Conservation (phyloP, 257 asterid species). For the Fraxinus americana region DNA sequence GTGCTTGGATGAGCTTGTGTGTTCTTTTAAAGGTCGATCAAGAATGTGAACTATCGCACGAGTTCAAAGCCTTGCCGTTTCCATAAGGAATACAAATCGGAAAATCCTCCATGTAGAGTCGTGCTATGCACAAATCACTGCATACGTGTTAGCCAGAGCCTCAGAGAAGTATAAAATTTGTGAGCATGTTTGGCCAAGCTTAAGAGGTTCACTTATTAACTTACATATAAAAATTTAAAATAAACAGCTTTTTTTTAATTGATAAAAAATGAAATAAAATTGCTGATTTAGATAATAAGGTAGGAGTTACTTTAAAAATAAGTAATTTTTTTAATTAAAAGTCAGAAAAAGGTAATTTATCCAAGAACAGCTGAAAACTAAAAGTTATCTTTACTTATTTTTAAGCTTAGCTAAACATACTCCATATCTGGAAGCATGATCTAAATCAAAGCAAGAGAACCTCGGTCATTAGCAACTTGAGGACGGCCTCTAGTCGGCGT, state of each 20-base stretch:
- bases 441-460: constrained; percentile 92
- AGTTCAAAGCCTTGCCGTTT: constrained; percentile 26
- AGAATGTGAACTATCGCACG: constrained; percentile 14
- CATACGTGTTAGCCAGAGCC: constrained; percentile 57
- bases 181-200: neutral
- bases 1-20: neutral
- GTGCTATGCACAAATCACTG: constrained; percentile 74
- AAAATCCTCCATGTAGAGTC: constrained; percentile 38
- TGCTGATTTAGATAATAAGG: neutral
- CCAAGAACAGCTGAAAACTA: neutral
- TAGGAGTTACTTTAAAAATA: neutral
- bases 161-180: constrained; percentile 28
- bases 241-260: neutral
- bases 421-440: constrained; percentile 34
- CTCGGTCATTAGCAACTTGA: constrained; percentile 88
- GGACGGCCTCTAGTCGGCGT: constrained; percentile 99
- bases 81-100: constrained; percentile 25
- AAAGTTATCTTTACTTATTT: neutral
- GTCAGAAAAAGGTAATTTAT: neutral
- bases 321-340: neutral
- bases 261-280: neutral
- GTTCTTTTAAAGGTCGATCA: constrained; percentile 27
- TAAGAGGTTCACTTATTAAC: neutral
- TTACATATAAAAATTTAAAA: constrained; percentile 20
- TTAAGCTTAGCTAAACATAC: neutral